A percentile compares a stretch with the other conserved stretches of the same genome.
These are phyloP conservation scores for Candida broadrunensis DNA, from an alignment of 805 yeast genomes.

Conservation along the genomic window DNA sequence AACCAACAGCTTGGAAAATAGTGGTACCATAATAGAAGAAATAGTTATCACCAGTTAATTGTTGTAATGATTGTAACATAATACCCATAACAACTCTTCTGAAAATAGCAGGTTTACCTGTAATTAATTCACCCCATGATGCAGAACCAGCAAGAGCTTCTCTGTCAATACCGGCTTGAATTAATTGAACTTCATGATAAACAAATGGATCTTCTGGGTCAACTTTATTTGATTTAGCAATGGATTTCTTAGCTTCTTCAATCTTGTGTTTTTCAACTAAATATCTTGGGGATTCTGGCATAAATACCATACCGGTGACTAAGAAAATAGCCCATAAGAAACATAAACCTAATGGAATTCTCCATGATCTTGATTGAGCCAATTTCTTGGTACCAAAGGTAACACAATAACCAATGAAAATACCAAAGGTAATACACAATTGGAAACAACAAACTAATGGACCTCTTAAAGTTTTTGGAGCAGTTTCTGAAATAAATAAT, in stretches of 20 bases:
- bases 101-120: constrained; percentile 62
- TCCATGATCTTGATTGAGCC: constrained; percentile 56
- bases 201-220: constrained; percentile 53
- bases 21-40: constrained; percentile 63
- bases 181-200: constrained; percentile 49
- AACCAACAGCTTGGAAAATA: constrained; percentile 50
- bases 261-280: constrained; percentile 48
- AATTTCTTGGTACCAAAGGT: constrained; percentile 58
- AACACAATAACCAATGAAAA: constrained; percentile 66
- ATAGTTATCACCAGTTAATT: constrained; percentile 60
- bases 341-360: constrained; percentile 60
- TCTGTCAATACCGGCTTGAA: constrained; percentile 59
- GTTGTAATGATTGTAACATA: constrained; percentile 57
- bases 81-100: constrained; percentile 57
- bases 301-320: constrained; percentile 49
- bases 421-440: constrained; percentile 68
- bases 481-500: constrained; percentile 62
- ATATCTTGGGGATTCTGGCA: constrained; percentile 72
- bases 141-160: constrained; percentile 65
- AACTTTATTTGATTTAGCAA: constrained; percentile 59
- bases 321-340: constrained; percentile 52
- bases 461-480: constrained; percentile 73
- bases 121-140: constrained; percentile 59
- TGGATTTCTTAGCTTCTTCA: constrained; percentile 53
- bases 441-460: constrained; percentile 68